Evolutionary conservation across 106 monocot species (phyloP).

Genomic region (Dendrobium officinale): DNA sequence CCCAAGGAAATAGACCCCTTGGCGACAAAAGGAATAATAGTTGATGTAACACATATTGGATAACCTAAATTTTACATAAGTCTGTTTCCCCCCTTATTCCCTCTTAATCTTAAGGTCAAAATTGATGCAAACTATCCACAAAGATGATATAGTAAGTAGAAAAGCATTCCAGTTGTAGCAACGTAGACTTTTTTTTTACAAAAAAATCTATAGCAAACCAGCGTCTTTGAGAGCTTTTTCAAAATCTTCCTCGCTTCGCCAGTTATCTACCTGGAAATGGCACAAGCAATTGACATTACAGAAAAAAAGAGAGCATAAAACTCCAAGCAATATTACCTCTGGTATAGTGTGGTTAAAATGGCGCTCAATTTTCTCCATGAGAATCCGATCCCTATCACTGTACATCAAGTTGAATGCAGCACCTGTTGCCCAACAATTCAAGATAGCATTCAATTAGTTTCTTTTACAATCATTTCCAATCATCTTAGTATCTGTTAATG

Average conservation of each 20-base stretch:
- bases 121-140: no score
- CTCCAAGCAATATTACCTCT: slow-evolving; percentile 32
- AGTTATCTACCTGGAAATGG: slow-evolving; percentile 20
- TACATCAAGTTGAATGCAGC: slow-evolving; percentile 80
- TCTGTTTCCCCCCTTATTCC: no score
- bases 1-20: no score
- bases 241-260: slow-evolving; percentile 44
- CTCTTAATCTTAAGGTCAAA: no score
- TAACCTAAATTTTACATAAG: no score
- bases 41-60: no score
- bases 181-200: neutral
- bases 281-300: neutral
- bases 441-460: neutral
- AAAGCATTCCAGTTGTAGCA: neutral
- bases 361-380: slow-evolving; percentile 79
- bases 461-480: no score
- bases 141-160: no score
- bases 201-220: slow-evolving; percentile 28
- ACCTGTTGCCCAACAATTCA: slow-evolving; percentile 27
- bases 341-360: slow-evolving; percentile 56
- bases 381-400: slow-evolving; percentile 30
- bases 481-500: no score
- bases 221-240: slow-evolving; percentile 56
- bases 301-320: neutral
- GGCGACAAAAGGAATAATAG: no score